phyloP scores from a whole-genome alignment of 345 rosid species.

The Salix exigua region DNA sequence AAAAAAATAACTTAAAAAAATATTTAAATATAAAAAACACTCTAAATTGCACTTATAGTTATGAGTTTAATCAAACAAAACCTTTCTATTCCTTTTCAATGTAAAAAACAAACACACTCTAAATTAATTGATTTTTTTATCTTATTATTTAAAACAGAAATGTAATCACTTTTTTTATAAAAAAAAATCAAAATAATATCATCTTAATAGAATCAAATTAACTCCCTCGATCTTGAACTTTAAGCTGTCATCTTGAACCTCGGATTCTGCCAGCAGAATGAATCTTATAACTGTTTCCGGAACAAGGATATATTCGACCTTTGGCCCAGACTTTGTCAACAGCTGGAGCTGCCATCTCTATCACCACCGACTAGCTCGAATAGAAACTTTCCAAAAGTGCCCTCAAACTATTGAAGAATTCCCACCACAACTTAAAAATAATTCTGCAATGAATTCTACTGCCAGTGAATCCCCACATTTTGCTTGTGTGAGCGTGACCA shows the following conservation, averaged over 20 bases:
- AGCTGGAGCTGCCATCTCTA: background rate
- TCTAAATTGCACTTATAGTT: too few relatives aligned
- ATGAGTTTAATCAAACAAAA: too few relatives aligned
- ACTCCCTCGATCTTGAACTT: too few relatives aligned
- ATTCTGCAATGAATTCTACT: background rate
- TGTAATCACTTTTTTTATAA: too few relatives aligned
- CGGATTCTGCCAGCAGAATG: background rate
- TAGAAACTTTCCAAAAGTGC: background rate
- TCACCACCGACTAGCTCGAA: background rate
- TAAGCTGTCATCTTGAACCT: background rate
- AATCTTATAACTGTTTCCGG: background rate
- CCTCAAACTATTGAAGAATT: background rate
- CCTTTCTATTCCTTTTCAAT: too few relatives aligned
- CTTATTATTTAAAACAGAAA: too few relatives aligned
- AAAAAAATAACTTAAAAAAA: too few relatives aligned
- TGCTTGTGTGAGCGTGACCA: background rate
- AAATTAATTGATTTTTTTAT: too few relatives aligned
- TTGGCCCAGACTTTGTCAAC: background rate
- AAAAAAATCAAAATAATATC: too few relatives aligned
- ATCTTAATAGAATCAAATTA: too few relatives aligned
- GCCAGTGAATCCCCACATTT: background rate
- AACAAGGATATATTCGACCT: background rate
- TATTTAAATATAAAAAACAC: too few relatives aligned
- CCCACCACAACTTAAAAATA: background rate
- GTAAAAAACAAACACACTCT: too few relatives aligned